phyloP scores from a whole-genome alignment of 345 rosid genomes.

The Kandelia obovata region DNA sequence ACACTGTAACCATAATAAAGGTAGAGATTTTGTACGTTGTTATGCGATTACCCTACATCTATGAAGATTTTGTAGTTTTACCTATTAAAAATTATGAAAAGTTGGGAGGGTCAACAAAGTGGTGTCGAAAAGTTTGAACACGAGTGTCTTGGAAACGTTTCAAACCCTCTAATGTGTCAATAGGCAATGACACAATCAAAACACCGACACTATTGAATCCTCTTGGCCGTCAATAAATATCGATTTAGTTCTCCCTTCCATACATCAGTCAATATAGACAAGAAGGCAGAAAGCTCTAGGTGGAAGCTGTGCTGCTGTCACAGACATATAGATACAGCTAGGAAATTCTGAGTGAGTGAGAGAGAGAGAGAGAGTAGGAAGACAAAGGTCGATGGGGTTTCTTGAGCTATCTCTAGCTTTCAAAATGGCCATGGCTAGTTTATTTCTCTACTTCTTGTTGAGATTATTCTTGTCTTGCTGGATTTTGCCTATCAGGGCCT shows the following conservation, averaged over 20 bases:
- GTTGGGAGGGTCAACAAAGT: too few relatives aligned
- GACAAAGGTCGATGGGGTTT: slow-evolving; percentile 19
- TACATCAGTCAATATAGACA: neutral
- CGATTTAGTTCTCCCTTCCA: neutral
- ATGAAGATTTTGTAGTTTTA: too few relatives aligned
- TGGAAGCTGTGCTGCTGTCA: neutral
- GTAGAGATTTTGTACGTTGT: too few relatives aligned
- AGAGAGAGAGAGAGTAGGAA: neutral
- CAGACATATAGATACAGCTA: neutral
- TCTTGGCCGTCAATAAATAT: slow-evolving; percentile 37
- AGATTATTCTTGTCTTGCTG: slow-evolving; percentile 53
- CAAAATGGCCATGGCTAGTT: slow-evolving; percentile 4
- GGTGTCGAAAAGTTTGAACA: too few relatives aligned
- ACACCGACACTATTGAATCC: neutral
- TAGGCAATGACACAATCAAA: too few relatives aligned
- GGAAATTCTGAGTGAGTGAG: neutral
- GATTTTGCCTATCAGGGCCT: slow-evolving; percentile 52
- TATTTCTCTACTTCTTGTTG: slow-evolving; percentile 31
- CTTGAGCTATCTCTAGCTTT: slow-evolving; percentile 13
- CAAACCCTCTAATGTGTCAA: too few relatives aligned
- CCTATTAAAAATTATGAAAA: too few relatives aligned
- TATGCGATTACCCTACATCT: too few relatives aligned
- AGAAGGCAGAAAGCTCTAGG: neutral
- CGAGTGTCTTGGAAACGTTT: too few relatives aligned
- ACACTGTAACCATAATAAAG: too few relatives aligned